Evolutionary conservation across 306 rosid species (phyloP).

Genomic region (Inga leiocalycina): DNA sequence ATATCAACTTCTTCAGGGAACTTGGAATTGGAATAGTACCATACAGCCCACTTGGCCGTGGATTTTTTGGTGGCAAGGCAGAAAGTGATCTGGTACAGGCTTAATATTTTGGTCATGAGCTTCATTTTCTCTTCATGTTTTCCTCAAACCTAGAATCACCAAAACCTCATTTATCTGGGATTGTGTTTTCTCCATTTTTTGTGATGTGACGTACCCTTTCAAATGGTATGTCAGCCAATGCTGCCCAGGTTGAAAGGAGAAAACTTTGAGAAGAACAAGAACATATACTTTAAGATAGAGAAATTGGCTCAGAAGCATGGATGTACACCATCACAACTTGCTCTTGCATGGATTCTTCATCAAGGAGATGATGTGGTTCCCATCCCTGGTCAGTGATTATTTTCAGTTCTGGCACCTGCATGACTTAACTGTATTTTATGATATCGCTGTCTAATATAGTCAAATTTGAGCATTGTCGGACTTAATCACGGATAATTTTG

Average conservation of each 20-base stretch:
- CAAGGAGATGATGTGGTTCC: conserved; percentile 72
- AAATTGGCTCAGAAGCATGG: conserved; percentile 58
- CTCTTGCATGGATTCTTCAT: conserved; percentile 72
- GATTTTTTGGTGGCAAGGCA: conserved; percentile 80
- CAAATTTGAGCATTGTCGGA: no score
- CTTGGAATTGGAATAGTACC: conserved; percentile 84
- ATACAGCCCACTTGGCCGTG: conserved; percentile 88
- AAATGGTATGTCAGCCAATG: conserved; percentile 36
- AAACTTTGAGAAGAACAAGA: conserved; percentile 64
- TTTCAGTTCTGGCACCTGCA: not conserved
- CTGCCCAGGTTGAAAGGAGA: conserved; percentile 64
- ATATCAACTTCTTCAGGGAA: conserved; percentile 45
- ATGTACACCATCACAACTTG: conserved; percentile 60
- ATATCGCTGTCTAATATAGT: not conserved
- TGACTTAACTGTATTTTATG: not conserved
- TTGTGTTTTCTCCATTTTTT: not conserved
- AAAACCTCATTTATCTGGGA: not conserved
- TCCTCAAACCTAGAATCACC: not conserved
- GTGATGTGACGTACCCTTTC: conserved; percentile 10
- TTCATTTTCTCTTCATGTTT: not conserved
- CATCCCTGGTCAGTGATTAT: conserved; percentile 62
- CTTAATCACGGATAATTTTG: no score
- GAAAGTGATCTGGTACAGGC: conserved; percentile 51
- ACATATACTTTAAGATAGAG: conserved; percentile 42
- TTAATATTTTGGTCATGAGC: not conserved